Evolutionary conservation across 1,284 basidiomycete genomes (phyloP), one percentile per base, ranked within the genome.

Genomic region (Cryptococcus depauperatus): DNA sequence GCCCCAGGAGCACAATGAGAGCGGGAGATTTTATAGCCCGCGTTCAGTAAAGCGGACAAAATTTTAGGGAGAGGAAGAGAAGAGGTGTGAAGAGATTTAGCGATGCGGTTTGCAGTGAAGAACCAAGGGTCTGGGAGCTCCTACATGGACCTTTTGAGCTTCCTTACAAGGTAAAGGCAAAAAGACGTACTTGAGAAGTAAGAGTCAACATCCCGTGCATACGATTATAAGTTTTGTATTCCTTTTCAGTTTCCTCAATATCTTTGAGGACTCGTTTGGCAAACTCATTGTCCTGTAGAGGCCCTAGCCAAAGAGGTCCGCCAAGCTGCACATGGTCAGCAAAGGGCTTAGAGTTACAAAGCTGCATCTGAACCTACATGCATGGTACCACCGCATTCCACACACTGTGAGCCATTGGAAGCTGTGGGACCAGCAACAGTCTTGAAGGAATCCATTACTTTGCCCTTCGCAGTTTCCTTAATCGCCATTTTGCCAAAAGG

Each of bases 171-270:
- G 21, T 3, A 11, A 16, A 30, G 18, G 5, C 3, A 14, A 6
- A 37, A 37, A 16, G 44, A 6, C 16, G 88, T n/a, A n/a, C 92
- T 73, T 92, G 83, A 59, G 82, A 79, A 0, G 92, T 91, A 0
- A 93, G 77, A 4, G 82, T 83, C 38, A 97, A 74, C 95, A 99
- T 98, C 1, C 95, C 93, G 66, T 84, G 84, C 80, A 99, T 97
- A 39, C 95, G 76, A 0, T 79, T 59, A 22, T 78, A 76, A 0
- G 95, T 98, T 19, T 82, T 82, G 63, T 93, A 95, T 49, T 80
- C 78, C 13, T 61, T 69, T 52, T 85, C 78, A 39, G 66, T 58
- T 14, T 51, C 50, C 7, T 73, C 65, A 7, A 95, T 73, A 56
- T 88, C 84, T 22, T 77, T 72, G n/a, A 97, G 73, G 7, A 93